These are phyloP conservation scores for Chamaecrista fasciculata DNA, from an alignment of 306 rosid species.

Conservation along the genomic window DNA sequence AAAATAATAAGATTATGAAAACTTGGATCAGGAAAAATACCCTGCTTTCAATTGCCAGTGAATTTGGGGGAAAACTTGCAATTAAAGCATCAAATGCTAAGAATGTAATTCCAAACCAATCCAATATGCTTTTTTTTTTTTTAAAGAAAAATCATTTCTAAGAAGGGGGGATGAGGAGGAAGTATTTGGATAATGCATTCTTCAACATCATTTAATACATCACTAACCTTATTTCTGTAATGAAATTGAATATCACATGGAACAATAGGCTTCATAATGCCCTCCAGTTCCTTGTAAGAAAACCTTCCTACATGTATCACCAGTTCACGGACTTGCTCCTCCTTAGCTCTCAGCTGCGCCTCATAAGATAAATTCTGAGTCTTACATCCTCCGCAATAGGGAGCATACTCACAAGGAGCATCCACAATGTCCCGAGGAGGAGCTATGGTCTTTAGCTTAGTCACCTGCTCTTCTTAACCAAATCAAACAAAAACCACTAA, in stretches of 20 bases:
- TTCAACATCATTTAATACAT: not conserved
- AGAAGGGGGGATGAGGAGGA: not conserved
- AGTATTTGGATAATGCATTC: not conserved
- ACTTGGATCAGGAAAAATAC: not conserved
- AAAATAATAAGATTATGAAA: not conserved
- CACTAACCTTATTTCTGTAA: constrained; percentile 87
- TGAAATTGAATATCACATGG: constrained; percentile 87
- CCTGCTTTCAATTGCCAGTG: not conserved
- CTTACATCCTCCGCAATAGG: constrained; percentile 93
- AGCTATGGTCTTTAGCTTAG: constrained; percentile 70
- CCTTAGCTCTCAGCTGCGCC: constrained; percentile 86
- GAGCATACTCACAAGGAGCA: constrained; percentile 89
- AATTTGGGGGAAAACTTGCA: not conserved
- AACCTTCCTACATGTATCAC: constrained; percentile 71
- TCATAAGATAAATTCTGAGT: constrained; percentile 74
- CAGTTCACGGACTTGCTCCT: constrained; percentile 79
- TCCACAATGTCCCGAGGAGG: constrained; percentile 77
- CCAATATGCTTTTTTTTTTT: not conserved
- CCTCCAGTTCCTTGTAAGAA: constrained; percentile 52
- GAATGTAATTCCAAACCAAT: not conserved
- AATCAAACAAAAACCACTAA: not conserved
- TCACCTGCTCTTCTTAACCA: constrained; percentile 48
- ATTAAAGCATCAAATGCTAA: not conserved
- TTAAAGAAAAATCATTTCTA: too few species aligned
- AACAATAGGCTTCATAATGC: constrained; percentile 69